phyloP scores from a whole-genome alignment of 2,329 filamentous ascomycete genomes.

The Dryadomyces quercivorus region DNA sequence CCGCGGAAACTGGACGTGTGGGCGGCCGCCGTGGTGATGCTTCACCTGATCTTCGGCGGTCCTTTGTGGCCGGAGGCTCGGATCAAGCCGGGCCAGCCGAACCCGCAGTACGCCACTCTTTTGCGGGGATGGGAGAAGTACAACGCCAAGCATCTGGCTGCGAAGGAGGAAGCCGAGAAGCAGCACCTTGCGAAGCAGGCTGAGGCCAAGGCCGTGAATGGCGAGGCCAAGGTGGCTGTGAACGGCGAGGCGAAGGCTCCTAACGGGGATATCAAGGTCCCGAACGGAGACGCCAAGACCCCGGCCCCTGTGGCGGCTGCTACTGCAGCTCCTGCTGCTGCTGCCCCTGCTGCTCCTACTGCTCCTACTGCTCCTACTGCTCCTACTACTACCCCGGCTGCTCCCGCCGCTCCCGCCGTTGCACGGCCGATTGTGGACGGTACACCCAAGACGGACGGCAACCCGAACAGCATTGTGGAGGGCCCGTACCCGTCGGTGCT shows the following conservation, averaged over 20 bases:
- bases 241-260: not conserved
- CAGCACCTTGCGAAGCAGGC: conserved; percentile 55
- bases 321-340: no score
- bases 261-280: conserved; percentile 1
- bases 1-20: conserved; percentile 74
- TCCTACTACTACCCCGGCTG: not conserved
- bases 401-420: not conserved
- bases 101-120: conserved; percentile 52
- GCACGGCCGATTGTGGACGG: not conserved
- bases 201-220: conserved; percentile 1
- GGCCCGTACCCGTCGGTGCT: conserved; percentile 46
- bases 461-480: conserved; percentile 17
- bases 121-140: conserved; percentile 58
- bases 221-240: conserved; percentile 1
- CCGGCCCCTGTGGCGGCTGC: no score
- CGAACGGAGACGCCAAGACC: not conserved
- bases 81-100: conserved; percentile 22
- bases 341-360: not conserved
- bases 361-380: not conserved
- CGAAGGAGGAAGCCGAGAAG: conserved; percentile 13
- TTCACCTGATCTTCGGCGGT: conserved; percentile 61
- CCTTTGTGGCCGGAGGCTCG: conserved; percentile 65
- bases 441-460: conserved; percentile 34
- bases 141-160: conserved; percentile 36
- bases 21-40: conserved; percentile 73